Percentiles rank a stretch among this genome's conserved stretches.
Evolutionary conservation across 305 asterid species (phyloP).

Genomic region (Fraxinus floribunda): DNA sequence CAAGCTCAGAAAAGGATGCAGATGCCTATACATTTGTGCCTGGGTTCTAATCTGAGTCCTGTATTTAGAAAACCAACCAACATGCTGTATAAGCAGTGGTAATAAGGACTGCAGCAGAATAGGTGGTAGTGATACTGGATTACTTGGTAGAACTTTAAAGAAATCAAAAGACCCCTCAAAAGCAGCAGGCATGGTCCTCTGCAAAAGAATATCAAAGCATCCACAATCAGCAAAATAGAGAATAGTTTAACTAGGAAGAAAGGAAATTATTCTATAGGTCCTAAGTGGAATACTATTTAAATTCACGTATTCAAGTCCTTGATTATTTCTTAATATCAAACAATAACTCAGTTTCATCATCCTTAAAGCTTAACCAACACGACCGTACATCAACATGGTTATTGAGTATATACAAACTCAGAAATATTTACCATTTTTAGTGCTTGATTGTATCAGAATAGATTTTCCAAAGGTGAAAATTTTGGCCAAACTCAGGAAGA

Average conservation of each 20-base stretch:
- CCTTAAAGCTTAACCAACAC: constrained; percentile 4
- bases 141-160: constrained; percentile 64
- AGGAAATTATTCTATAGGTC: not conserved
- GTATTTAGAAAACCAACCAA: constrained; percentile 48
- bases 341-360: not conserved
- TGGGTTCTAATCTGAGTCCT: constrained; percentile 47
- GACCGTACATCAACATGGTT: constrained; percentile 1
- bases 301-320: not conserved
- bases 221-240: not conserved
- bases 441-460: not conserved
- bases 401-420: not conserved
- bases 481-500: constrained; percentile 7
- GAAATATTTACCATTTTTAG: not conserved
- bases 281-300: not conserved
- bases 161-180: constrained; percentile 76
- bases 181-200: constrained; percentile 71
- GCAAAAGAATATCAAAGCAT: constrained; percentile 42
- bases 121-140: constrained; percentile 61
- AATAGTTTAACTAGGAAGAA: not conserved
- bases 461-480: not conserved
- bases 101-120: constrained; percentile 66
- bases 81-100: constrained; percentile 53
- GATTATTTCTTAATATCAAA: not conserved
- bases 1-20: constrained; percentile 55
- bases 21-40: constrained; percentile 67